Base-by-base conservation (phyloP, 2,329 filamentous ascomycete species). In the Parascedosporium putredinis region DNA sequence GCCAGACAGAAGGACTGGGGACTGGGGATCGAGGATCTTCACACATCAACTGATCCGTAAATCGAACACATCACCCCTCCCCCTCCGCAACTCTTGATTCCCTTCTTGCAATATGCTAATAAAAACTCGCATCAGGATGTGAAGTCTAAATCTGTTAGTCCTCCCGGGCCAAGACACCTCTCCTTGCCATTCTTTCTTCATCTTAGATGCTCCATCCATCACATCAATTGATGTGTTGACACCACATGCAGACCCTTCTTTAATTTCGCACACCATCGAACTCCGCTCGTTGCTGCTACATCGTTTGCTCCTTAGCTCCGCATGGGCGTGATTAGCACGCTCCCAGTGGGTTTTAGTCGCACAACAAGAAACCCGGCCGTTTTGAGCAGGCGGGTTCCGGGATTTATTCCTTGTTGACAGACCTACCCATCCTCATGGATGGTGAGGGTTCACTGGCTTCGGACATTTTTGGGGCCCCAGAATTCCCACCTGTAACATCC, bases 41-140 rank as follows among this genome's bases (percentile, higher is more conserved):
- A 20, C 38, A 42, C 38, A 42, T 42, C 38, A 42, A n/a, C n/a
- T n/a, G n/a, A n/a, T n/a, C n/a, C n/a, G 38, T 10, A 42, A 42
- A 42, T 42, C 38, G 36, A 42, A 20, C 10, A 42, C 20, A 42
- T 42, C 38, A 42, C 38, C n/a, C n/a, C n/a, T n/a, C n/a, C n/a
- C n/a, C n/a, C n/a, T n/a, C n/a, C n/a, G n/a, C n/a, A n/a, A n/a
- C n/a, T n/a, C n/a, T n/a, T n/a, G n/a, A n/a, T n/a, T n/a, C n/a
- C n/a, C 16, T 16, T 16, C 10, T 10, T 42, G 5, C 20, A 20
- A 42, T 42, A 10, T 42, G 20, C 20, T 42, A 20, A 42, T 20
- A 5, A 20, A 20, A 27, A 34, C n/a, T 38, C 14, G 22, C 22
- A 4, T 27, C 46, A 38, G 20, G 29, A 25, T 25, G 22, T 38